Conservation (phyloP, 306 rosid species). For the Dalbergia cochinchinensis region DNA sequence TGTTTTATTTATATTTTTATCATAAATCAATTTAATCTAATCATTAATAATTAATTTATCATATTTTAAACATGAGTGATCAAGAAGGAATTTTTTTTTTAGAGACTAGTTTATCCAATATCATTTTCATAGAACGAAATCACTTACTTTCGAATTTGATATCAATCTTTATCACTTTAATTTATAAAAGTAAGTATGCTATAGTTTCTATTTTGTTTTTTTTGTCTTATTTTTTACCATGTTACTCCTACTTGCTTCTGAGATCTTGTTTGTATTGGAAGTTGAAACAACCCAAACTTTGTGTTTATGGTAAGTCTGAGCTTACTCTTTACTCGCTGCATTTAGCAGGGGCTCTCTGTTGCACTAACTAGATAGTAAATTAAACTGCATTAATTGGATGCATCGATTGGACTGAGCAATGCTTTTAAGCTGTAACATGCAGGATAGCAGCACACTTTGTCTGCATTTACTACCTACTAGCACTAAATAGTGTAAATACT, state of each 20-base stretch:
- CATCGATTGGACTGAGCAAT: conserved; percentile 15
- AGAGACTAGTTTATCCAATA: too few relatives aligned
- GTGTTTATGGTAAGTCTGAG: neutral
- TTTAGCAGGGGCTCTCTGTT: conserved; percentile 30
- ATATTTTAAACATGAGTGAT: too few relatives aligned
- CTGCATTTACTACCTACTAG: neutral
- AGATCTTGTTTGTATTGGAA: conserved; percentile 3
- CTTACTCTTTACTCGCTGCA: neutral
- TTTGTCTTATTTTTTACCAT: too few relatives aligned
- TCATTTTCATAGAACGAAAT: too few relatives aligned
- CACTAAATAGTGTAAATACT: neutral
- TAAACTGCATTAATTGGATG: conserved; percentile 4
- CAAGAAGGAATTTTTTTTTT: too few relatives aligned
- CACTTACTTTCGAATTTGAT: too few relatives aligned
- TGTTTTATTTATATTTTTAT: too few relatives aligned
- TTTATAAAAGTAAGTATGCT: too few relatives aligned
- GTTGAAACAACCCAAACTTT: conserved; percentile 10
- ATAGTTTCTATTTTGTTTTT: too few relatives aligned
- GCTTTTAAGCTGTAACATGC: conserved; percentile 38
- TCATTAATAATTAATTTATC: too few relatives aligned
- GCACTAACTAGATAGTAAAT: conserved; percentile 21
- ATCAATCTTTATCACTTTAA: too few relatives aligned
- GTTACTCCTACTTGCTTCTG: neutral
- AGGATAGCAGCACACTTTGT: conserved; percentile 1
- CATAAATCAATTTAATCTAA: too few relatives aligned